Percentiles rank a stretch among this genome's conserved stretches.
phyloP scores from a whole-genome alignment of 345 rosid species.

The Fremontodendron californicum region DNA sequence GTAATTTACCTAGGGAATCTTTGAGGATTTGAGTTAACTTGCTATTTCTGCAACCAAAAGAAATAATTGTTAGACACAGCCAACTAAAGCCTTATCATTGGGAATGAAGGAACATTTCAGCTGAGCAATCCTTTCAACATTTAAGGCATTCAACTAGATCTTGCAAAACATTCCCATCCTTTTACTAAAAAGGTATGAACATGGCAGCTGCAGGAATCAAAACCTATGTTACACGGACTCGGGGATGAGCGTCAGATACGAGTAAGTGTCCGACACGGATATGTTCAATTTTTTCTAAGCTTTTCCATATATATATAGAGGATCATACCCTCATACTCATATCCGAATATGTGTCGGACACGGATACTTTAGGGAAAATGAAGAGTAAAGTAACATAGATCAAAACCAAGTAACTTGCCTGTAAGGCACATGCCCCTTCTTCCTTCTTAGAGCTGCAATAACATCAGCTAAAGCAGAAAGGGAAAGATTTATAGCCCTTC shows the following conservation, averaged over 20 bases:
- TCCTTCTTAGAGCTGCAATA: constrained; percentile 83
- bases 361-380: too few species aligned
- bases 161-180: constrained; percentile 10
- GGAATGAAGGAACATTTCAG: constrained; percentile 22
- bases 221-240: too few species aligned
- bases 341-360: too few species aligned
- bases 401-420: constrained; percentile 53
- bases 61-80: background rate
- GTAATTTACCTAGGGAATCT: constrained; percentile 76
- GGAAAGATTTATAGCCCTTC: constrained; percentile 85
- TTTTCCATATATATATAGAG: too few species aligned
- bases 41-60: constrained; percentile 77
- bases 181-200: background rate
- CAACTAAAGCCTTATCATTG: background rate
- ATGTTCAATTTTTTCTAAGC: too few species aligned
- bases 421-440: constrained; percentile 87
- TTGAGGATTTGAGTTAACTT: constrained; percentile 94
- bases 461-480: constrained; percentile 96
- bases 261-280: too few species aligned
- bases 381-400: too few species aligned
- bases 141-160: background rate
- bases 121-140: constrained; percentile 7
- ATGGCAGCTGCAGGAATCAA: constrained; percentile 9
- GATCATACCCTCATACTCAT: too few species aligned
- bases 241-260: too few species aligned